These are phyloP conservation scores for Arabidopsis hybrid DNA, from an alignment of 441 rosid species.

Conservation along the genomic window DNA sequence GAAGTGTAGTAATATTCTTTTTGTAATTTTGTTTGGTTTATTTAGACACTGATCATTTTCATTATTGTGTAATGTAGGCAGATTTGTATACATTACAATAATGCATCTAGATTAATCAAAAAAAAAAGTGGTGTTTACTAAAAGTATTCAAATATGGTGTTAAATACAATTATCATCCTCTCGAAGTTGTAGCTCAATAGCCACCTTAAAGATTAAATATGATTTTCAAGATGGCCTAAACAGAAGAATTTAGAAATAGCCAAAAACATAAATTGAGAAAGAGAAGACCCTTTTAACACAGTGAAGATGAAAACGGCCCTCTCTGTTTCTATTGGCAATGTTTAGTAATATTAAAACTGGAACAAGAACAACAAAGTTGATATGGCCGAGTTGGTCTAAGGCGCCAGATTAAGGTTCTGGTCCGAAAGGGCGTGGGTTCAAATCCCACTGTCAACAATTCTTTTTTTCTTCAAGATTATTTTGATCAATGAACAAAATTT, in stretches of 20 bases:
- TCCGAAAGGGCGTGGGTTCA: conserved; percentile 99
- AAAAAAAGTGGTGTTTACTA: neutral
- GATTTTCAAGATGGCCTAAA: neutral
- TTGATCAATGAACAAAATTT: neutral
- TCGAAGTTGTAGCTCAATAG: neutral
- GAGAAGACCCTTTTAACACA: too few species aligned
- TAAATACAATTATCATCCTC: neutral
- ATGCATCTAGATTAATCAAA: neutral
- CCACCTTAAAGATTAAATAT: neutral
- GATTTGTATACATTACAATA: neutral
- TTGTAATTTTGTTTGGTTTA: neutral
- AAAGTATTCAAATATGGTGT: neutral
- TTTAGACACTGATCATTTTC: neutral
- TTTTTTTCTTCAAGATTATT: too few species aligned
- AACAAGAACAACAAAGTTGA: conserved; percentile 49
- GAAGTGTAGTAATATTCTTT: neutral
- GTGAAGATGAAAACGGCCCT: too few species aligned
- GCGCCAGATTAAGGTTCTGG: conserved; percentile 99
- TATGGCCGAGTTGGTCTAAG: conserved; percentile 99
- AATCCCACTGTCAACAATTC: conserved; percentile 89
- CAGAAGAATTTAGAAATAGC: too few species aligned
- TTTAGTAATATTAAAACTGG: too few species aligned
- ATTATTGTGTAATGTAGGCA: conserved; percentile 5
- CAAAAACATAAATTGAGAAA: too few species aligned
- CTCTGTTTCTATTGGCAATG: too few species aligned